A percentile compares a stretch with the other conserved stretches of the same genome.
These are phyloP conservation scores for Oidiodendron maius DNA, from an alignment of 495 filamentous ascomycete genomes.

Conservation along the genomic window DNA sequence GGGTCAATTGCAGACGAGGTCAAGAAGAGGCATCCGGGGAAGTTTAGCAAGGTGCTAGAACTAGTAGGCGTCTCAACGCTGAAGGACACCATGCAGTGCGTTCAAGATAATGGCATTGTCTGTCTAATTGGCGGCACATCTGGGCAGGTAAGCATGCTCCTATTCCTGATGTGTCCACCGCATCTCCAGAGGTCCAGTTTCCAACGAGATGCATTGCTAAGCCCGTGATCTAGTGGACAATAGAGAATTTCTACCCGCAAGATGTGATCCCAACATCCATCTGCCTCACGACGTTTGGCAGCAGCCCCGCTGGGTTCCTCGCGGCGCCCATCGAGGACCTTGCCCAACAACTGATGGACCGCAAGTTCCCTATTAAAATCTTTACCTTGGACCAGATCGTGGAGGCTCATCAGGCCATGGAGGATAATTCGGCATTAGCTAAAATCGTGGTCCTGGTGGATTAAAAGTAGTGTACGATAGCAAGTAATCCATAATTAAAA, in stretches of 20 bases:
- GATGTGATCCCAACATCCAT: constrained; percentile 34
- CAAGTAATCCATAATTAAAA: no score
- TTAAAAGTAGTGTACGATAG: no score
- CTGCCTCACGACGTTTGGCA: constrained; percentile 37
- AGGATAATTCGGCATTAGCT: constrained; percentile 34
- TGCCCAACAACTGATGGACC: constrained; percentile 16
- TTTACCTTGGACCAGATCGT: constrained; percentile 60
- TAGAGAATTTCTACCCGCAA: constrained; percentile 40
- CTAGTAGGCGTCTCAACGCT: constrained; percentile 10
- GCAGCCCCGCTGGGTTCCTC: constrained; percentile 35
- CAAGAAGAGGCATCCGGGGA: constrained; percentile 14
- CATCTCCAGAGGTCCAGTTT: no score
- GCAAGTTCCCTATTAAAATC: constrained; percentile 63
- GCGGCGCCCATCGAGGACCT: constrained; percentile 38
- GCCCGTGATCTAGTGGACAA: no score
- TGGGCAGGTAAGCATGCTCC: no score
- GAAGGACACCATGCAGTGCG: constrained; percentile 39
- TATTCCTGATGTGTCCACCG: no score
- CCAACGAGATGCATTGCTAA: no score
- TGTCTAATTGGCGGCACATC: constrained; percentile 42
- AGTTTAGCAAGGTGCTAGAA: constrained; percentile 40
- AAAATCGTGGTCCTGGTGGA: no score
- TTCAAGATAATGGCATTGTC: constrained; percentile 32
- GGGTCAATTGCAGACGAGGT: constrained; percentile 20
- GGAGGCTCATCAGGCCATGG: constrained; percentile 72